phyloP scores from a whole-genome alignment of 164 flowering plant species.

The Hamamelis virginiana region DNA sequence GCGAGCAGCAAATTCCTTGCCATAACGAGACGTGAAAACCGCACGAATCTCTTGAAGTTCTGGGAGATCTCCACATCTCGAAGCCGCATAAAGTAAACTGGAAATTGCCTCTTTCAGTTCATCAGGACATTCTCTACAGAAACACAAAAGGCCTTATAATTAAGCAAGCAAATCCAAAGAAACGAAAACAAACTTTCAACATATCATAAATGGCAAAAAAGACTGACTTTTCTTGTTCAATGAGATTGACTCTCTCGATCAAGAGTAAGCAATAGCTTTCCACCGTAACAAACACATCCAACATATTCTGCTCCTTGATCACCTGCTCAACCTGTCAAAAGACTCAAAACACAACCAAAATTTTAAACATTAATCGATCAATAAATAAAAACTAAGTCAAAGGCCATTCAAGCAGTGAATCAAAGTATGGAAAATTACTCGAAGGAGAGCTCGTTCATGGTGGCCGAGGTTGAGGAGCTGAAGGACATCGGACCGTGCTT shows the following conservation, averaged over 20 bases:
- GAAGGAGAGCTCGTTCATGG: slow-evolving; percentile 72
- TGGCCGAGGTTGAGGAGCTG: slow-evolving; percentile 66
- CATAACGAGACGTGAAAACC: slow-evolving; percentile 51
- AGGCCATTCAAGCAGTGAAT: not conserved
- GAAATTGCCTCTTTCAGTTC: slow-evolving; percentile 74
- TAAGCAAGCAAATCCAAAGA: not conserved
- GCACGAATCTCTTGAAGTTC: slow-evolving; percentile 77
- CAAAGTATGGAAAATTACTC: slow-evolving; percentile 35
- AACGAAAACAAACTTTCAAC: not conserved
- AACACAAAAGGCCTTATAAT: not conserved
- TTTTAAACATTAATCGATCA: too few species aligned
- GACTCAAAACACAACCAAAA: not conserved
- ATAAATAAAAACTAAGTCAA: too few species aligned
- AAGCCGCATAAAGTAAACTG: slow-evolving; percentile 60
- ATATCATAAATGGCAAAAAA: not conserved
- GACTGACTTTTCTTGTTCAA: slow-evolving; percentile 45
- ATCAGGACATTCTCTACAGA: slow-evolving; percentile 67
- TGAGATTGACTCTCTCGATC: slow-evolving; percentile 42
- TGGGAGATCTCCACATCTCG: slow-evolving; percentile 88
- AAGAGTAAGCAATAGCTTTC: slow-evolving; percentile 42
- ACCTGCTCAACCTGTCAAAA: slow-evolving; percentile 48
- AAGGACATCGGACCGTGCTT: slow-evolving; percentile 56
- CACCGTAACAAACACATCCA: slow-evolving; percentile 41
- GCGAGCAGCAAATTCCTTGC: slow-evolving; percentile 69
- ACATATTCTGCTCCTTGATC: slow-evolving; percentile 51